A percentile compares a stretch with the other conserved stretches of the same genome.
phyloP scores from a whole-genome alignment of 2,329 filamentous ascomycete genomes.

The Cytospora paraplurivora region DNA sequence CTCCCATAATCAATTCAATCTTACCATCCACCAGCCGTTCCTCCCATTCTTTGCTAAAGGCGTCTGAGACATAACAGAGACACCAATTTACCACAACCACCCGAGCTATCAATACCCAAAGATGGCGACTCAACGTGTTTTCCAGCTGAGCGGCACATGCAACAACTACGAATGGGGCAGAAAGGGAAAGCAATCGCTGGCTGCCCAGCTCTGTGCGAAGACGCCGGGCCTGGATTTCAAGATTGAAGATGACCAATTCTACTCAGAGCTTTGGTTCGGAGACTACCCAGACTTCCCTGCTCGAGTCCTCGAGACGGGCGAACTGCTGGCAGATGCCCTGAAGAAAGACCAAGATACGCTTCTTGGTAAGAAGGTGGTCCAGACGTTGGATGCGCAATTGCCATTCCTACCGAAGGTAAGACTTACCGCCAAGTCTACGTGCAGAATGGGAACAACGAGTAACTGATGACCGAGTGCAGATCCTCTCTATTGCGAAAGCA shows the following conservation, averaged over 20 bases:
- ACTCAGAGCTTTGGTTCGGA: conserved; percentile 74
- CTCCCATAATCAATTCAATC: neutral
- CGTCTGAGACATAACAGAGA: neutral
- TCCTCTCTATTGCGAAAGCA: conserved; percentile 74
- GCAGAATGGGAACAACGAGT: neutral
- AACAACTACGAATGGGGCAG: conserved; percentile 74
- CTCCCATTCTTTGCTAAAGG: neutral
- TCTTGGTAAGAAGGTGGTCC: conserved; percentile 62
- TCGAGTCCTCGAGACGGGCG: conserved; percentile 61
- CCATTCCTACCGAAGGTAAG: conserved; percentile 71
- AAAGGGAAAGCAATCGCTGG: conserved; percentile 64
- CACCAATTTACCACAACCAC: neutral
- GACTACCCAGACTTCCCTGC: conserved; percentile 74
- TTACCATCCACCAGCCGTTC: neutral
- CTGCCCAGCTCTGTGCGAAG: conserved; percentile 65
- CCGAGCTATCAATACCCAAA: neutral
- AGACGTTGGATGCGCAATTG: conserved; percentile 65
- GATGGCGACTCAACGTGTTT: conserved; percentile 37
- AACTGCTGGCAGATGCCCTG: conserved; percentile 66
- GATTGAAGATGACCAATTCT: conserved; percentile 64
- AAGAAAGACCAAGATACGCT: conserved; percentile 62
- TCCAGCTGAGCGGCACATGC: conserved; percentile 50
- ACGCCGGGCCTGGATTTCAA: conserved; percentile 65
- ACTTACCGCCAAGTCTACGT: accelerated
- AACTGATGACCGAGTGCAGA: conserved; percentile 39